Conservation (phyloP, 2,329 filamentous ascomycete genomes). For the Cercospora sp. region DNA sequence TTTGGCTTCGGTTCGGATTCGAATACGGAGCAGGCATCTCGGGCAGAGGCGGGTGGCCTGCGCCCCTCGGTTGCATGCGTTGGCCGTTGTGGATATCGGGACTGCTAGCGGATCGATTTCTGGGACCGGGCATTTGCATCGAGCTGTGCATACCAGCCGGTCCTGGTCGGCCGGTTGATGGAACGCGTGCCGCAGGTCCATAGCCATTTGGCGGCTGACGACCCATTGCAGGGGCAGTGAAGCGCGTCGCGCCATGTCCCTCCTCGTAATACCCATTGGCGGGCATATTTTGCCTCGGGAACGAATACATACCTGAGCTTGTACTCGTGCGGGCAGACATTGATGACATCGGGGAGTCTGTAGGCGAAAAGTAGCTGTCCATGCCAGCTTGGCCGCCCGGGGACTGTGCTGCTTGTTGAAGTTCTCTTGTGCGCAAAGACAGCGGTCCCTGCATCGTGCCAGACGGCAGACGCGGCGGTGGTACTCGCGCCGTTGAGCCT, state of each 20-base stretch:
- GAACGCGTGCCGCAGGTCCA: slow-evolving; percentile 54
- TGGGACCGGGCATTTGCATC: slow-evolving; percentile 54
- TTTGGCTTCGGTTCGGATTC: slow-evolving; percentile 68
- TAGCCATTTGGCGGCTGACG: slow-evolving; percentile 68
- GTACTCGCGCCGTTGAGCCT: slow-evolving; percentile 48
- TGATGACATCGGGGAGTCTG: slow-evolving; percentile 75
- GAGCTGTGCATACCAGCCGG: slow-evolving; percentile 53
- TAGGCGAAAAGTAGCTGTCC: slow-evolving; percentile 95
- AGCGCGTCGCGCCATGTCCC: slow-evolving; percentile 64
- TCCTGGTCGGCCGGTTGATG: slow-evolving; percentile 52
- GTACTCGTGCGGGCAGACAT: slow-evolving; percentile 66
- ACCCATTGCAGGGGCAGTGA: slow-evolving; percentile 84
- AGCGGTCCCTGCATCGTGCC: slow-evolving; percentile 56
- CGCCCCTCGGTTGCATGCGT: slow-evolving; percentile 59
- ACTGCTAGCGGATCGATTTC: slow-evolving; percentile 87
- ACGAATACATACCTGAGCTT: slow-evolving; percentile 71
- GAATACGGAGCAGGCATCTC: slow-evolving; percentile 37
- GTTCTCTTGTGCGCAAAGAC: slow-evolving; percentile 66
- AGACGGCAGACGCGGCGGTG: slow-evolving; percentile 71
- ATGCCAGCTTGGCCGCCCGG: slow-evolving; percentile 59
- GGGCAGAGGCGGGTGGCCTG: slow-evolving; percentile 48
- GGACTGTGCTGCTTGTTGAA: slow-evolving; percentile 53
- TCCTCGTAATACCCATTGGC: slow-evolving; percentile 66
- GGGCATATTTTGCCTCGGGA: slow-evolving; percentile 72
- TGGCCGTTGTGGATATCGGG: slow-evolving; percentile 80